A percentile compares a stretch with the other conserved stretches of the same genome.
phyloP scores from a whole-genome alignment of 2,329 filamentous ascomycete species.

The Macrophomina tecta region DNA sequence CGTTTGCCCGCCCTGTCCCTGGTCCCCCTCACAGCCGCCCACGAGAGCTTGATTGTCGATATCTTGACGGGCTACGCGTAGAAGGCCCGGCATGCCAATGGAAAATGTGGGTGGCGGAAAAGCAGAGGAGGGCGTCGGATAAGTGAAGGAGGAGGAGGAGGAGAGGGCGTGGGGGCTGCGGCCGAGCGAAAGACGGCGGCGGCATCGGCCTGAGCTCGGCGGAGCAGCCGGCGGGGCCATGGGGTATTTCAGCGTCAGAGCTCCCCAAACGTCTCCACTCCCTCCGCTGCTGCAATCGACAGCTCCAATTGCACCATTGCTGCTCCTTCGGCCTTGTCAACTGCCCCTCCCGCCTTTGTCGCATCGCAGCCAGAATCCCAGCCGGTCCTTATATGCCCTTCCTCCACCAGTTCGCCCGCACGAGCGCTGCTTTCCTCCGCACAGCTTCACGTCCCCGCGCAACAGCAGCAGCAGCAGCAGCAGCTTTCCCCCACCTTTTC shows the following conservation, averaged over 20 bases:
- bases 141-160: neutral
- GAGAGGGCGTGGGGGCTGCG: neutral
- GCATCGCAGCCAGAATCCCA: neutral
- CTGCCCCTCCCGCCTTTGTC: neutral
- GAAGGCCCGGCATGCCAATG: too few species aligned
- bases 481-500: conserved; percentile 7
- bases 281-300: conserved; percentile 21
- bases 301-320: conserved; percentile 28
- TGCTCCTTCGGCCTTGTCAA: neutral
- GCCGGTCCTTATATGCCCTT: conserved; percentile 3
- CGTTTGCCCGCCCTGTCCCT: too few species aligned
- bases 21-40: too few species aligned
- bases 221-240: neutral
- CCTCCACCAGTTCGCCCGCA: conserved; percentile 31
- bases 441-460: conserved; percentile 2
- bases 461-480: neutral
- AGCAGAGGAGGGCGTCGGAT: neutral
- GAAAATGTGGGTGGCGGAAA: neutral
- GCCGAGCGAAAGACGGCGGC: neutral
- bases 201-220: neutral
- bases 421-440: conserved; percentile 31
- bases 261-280: conserved; percentile 22
- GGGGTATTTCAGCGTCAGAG: conserved; percentile 10
- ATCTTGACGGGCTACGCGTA: too few species aligned
- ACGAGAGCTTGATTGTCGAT: too few species aligned